A percentile compares a stretch with the other conserved stretches of the same genome.
Evolutionary conservation across 2,329 filamentous ascomycete genomes (phyloP).

Genomic region (Teratosphaeria gauchensis): DNA sequence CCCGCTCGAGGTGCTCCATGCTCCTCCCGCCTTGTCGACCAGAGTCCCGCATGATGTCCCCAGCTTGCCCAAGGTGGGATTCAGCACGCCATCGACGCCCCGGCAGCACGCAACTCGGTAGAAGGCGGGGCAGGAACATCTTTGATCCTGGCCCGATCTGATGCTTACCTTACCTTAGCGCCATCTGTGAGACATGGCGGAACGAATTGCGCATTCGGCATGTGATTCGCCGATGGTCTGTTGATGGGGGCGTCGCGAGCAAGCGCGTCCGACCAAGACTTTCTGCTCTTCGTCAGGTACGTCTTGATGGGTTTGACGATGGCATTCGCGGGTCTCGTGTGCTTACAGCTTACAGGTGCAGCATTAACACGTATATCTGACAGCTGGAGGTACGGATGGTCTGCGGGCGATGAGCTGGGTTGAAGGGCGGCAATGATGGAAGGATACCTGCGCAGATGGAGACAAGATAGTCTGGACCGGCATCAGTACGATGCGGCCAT

Average conservation of each 20-base stretch:
- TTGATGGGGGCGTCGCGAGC: background rate
- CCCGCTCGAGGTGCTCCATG: too few relatives aligned
- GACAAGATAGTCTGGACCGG: slow-evolving; percentile 89
- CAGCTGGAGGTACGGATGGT: background rate
- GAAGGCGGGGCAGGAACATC: background rate
- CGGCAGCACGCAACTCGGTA: slow-evolving; percentile 4
- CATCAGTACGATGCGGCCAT: slow-evolving; percentile 95
- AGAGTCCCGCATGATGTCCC: background rate
- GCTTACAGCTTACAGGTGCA: background rate
- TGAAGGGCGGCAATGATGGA: slow-evolving; percentile 55
- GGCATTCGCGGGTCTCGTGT: background rate
- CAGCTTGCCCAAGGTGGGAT: background rate
- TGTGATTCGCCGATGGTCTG: too few relatives aligned
- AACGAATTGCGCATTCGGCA: too few relatives aligned
- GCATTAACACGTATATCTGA: too few relatives aligned
- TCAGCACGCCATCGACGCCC: background rate
- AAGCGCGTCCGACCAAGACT: slow-evolving; percentile 1
- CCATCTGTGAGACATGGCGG: too few relatives aligned
- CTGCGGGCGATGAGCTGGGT: background rate
- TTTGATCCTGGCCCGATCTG: background rate
- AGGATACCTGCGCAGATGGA: slow-evolving; percentile 85
- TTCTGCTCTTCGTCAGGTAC: slow-evolving; percentile 9
- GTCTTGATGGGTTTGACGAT: background rate
- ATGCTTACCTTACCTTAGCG: too few relatives aligned
- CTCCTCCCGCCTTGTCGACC: too few relatives aligned